Conservation (phyloP, 1,284 basidiomycete genomes). For the Amylostereum chailletii region DNA sequence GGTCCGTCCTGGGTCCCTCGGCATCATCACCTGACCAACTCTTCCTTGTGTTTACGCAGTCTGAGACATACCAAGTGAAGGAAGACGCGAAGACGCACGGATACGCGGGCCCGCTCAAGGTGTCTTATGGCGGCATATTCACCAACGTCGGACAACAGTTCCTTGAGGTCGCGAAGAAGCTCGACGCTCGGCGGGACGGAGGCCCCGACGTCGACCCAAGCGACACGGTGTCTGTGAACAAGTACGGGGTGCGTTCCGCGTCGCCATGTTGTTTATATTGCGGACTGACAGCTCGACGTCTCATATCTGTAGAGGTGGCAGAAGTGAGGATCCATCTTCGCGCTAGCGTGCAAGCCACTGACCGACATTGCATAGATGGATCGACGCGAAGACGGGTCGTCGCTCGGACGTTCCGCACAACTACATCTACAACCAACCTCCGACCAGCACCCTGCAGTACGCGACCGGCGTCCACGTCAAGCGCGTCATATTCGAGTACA, state of each 20-base stretch:
- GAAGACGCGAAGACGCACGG: slow-evolving; percentile 34
- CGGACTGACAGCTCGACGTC: neutral
- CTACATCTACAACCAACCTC: slow-evolving; percentile 11
- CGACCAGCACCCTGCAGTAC: slow-evolving; percentile 6
- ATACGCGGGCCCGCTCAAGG: slow-evolving; percentile 41
- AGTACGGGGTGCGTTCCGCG: slow-evolving; percentile 33
- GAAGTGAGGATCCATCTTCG: slow-evolving; percentile 9
- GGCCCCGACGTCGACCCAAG: slow-evolving; percentile 32
- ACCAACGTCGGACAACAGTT: slow-evolving; percentile 36
- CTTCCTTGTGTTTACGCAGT: slow-evolving; percentile 19
- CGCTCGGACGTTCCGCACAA: slow-evolving; percentile 11
- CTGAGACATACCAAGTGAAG: slow-evolving; percentile 39
- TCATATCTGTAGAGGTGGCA: slow-evolving; percentile 26
- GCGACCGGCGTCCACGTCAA: slow-evolving; percentile 11
- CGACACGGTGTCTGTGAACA: slow-evolving; percentile 29
- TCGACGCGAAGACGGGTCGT: slow-evolving; percentile 8
- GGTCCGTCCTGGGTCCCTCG: neutral
- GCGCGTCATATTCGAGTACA: slow-evolving; percentile 6
- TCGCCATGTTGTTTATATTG: no score
- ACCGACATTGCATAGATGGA: slow-evolving; percentile 8
- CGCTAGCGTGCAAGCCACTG: no score
- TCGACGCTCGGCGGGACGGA: slow-evolving; percentile 32
- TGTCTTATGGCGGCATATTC: slow-evolving; percentile 31
- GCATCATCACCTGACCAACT: neutral
- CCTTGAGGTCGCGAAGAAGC: slow-evolving; percentile 31